Evolutionary conservation across 768 basidiomycete species (phyloP).

Genomic region (Tylopilus sp.): DNA sequence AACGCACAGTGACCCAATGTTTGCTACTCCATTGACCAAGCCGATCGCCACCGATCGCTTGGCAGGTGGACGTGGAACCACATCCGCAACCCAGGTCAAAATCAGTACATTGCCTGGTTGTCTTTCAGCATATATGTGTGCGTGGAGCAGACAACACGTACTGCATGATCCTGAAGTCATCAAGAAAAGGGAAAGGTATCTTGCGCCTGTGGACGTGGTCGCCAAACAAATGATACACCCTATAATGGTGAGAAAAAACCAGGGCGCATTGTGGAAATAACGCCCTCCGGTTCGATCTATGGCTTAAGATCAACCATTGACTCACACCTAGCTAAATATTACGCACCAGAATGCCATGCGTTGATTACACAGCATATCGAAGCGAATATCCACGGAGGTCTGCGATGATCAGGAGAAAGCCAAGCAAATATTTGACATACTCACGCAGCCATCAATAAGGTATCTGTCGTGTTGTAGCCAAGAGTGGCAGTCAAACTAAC

Average conservation of each 20-base stretch:
- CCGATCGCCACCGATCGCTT: constrained; percentile 53
- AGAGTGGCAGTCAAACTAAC: constrained; percentile 54
- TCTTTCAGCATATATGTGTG: not conserved
- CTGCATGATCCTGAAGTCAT: constrained; percentile 55
- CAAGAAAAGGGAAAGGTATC: constrained; percentile 61
- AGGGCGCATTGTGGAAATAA: constrained; percentile 55
- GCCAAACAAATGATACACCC: constrained; percentile 58
- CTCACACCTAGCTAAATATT: not conserved
- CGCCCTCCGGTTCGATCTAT: constrained; percentile 59
- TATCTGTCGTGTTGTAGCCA: constrained; percentile 57
- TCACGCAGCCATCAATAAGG: constrained; percentile 59
- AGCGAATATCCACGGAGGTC: constrained; percentile 61
- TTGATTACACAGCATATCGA: constrained; percentile 47
- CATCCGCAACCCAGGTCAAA: constrained; percentile 60
- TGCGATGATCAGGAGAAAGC: constrained; percentile 16
- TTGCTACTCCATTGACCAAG: constrained; percentile 57
- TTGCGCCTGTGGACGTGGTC: constrained; percentile 48
- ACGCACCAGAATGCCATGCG: constrained; percentile 52
- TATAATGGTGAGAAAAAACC: constrained; percentile 58
- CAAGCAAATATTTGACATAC: constrained; percentile 12
- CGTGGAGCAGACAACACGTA: constrained; percentile 5
- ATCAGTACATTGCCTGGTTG: constrained; percentile 40
- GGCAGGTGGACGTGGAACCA: constrained; percentile 57
- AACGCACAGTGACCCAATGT: constrained; percentile 54
- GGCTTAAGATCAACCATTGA: not conserved